A percentile compares a stretch with the other conserved stretches of the same genome.
These are phyloP conservation scores for Sporisorium sorghi DNA, from an alignment of 1,284 basidiomycete species.

Conservation along the genomic window DNA sequence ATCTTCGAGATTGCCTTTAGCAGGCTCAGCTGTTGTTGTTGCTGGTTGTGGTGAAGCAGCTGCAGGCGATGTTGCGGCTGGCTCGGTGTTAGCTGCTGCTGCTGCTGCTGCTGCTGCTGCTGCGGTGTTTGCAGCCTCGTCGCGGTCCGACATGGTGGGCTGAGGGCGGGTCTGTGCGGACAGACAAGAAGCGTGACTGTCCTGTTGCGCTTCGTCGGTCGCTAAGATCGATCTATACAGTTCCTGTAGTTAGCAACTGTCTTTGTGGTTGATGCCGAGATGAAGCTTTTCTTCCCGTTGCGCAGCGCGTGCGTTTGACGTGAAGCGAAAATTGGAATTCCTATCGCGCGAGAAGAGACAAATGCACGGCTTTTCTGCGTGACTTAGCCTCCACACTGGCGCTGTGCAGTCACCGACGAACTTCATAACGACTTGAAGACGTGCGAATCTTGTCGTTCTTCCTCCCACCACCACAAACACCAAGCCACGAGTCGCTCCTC, in stretches of 20 bases:
- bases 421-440: neutral
- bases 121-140: conserved; percentile 17
- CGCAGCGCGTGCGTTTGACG: conserved; percentile 18
- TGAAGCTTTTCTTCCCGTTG: conserved; percentile 3
- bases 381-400: conserved; percentile 38
- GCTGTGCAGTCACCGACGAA: neutral
- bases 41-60: too few species aligned
- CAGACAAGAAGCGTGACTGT: neutral
- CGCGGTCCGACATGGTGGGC: conserved; percentile 42
- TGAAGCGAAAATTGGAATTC: conserved; percentile 9
- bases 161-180: conserved; percentile 22
- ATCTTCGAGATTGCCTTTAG: conserved; percentile 36
- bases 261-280: neutral
- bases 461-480: conserved; percentile 1
- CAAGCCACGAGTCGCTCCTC: neutral
- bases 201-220: conserved; percentile 2
- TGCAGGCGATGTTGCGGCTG: neutral
- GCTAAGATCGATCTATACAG: too few species aligned
- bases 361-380: neutral
- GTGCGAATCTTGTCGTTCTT: neutral
- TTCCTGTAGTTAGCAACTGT: too few species aligned
- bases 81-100: conserved; percentile 1
- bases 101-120: conserved; percentile 3
- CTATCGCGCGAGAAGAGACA: conserved; percentile 36
- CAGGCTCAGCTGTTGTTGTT: too few species aligned